Evolutionary conservation across 345 rosid genomes (phyloP).

Genomic region (Syzygium aromaticum): DNA sequence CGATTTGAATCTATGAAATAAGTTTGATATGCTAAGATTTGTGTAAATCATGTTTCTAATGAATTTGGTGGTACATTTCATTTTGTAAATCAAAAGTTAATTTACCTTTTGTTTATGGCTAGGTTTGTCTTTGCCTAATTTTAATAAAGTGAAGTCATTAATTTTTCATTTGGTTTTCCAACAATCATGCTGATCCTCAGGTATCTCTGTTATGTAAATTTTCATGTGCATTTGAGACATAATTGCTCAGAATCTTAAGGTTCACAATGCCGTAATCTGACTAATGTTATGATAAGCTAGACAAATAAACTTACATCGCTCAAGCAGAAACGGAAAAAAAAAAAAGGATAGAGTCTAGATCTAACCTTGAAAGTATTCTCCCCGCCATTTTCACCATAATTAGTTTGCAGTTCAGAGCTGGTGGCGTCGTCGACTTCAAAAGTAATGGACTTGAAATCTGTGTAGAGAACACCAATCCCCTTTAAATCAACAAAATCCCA

Average conservation of each 20-base stretch:
- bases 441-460: neutral
- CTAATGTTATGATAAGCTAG: neutral
- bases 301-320: rapidly evolving
- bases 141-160: too few species aligned
- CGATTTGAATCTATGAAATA: neutral
- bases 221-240: too few species aligned
- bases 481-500: neutral
- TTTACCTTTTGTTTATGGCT: neutral
- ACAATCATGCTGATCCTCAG: too few species aligned
- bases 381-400: too few species aligned
- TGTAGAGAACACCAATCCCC: neutral
- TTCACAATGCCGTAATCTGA: too few species aligned
- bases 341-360: neutral
- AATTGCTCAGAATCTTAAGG: too few species aligned
- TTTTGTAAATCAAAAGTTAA: neutral
- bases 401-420: neutral
- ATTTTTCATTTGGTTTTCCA: too few species aligned
- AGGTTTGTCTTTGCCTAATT: too few species aligned
- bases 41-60: neutral
- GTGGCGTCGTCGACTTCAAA: neutral
- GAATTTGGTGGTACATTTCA: neutral
- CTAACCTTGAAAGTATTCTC: neutral
- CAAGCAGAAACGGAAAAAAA: neutral
- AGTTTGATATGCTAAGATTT: neutral
- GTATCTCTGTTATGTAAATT: too few species aligned